phyloP scores from a whole-genome alignment of 192 early-diverging fungal genomes.

The Gryganskiella cystojenkinii region DNA sequence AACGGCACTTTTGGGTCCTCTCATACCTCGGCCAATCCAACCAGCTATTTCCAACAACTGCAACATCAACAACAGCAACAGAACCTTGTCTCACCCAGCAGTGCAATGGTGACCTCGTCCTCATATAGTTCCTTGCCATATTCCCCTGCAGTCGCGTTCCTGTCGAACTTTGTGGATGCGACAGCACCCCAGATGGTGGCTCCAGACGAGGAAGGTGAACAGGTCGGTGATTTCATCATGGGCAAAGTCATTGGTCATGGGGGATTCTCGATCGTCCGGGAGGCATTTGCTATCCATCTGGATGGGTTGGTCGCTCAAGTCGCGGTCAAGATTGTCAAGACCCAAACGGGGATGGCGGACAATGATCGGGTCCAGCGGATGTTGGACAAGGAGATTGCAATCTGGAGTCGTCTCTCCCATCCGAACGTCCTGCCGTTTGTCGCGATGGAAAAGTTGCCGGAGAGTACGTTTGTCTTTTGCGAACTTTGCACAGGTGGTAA shows the following conservation, averaged over 20 bases:
- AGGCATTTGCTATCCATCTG: constrained; percentile 66
- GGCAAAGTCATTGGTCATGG: constrained; percentile 78
- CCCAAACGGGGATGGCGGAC: constrained; percentile 43
- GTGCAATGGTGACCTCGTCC: constrained; percentile 33
- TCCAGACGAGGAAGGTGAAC: constrained; percentile 73
- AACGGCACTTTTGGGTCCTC: constrained; percentile 9
- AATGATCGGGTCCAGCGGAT: constrained; percentile 56
- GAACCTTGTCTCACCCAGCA: constrained; percentile 16
- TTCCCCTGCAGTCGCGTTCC: constrained; percentile 52
- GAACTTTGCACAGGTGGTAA: constrained; percentile 74
- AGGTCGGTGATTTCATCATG: constrained; percentile 77
- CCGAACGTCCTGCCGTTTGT: constrained; percentile 71
- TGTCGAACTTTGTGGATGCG: constrained; percentile 48
- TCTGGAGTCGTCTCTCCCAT: constrained; percentile 77
- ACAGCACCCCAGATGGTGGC: constrained; percentile 39
- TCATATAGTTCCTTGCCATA: constrained; percentile 49
- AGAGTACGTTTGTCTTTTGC: constrained; percentile 76
- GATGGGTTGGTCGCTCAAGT: constrained; percentile 53
- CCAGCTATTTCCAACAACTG: too few species aligned
- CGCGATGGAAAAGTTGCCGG: constrained; percentile 74
- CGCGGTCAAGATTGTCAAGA: constrained; percentile 79
- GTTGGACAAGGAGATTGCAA: constrained; percentile 73
- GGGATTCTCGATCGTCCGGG: constrained; percentile 80
- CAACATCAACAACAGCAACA: constrained; percentile 18
- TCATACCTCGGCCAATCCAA: not conserved